Conservation (phyloP, 495 filamentous ascomycete genomes). For the Neurospora tetrasperma region DNA sequence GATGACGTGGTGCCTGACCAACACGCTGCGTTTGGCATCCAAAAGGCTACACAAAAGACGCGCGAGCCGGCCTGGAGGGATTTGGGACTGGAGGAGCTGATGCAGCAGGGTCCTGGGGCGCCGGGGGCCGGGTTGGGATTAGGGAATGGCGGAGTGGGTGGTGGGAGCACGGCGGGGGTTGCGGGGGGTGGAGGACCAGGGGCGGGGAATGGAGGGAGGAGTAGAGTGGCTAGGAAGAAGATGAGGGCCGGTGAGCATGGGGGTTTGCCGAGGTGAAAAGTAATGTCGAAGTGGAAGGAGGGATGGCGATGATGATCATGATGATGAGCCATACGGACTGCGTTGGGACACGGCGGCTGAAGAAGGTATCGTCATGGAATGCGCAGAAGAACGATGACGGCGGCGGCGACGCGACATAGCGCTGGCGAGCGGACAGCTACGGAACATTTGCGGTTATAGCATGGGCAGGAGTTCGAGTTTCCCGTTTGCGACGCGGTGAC, state of each 20-base stretch:
- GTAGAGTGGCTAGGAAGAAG: slow-evolving; percentile 1
- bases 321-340: too few relatives aligned
- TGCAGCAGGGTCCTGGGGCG: slow-evolving; percentile 43
- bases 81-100: slow-evolving; percentile 63
- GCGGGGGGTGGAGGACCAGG: neutral
- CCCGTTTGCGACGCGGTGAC: neutral
- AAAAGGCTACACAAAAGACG: slow-evolving; percentile 64
- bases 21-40: slow-evolving; percentile 93
- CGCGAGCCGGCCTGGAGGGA: slow-evolving; percentile 79
- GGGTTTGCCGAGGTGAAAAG: slow-evolving; percentile 36
- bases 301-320: neutral
- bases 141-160: neutral
- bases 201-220: slow-evolving; percentile 7
- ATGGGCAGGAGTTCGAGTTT: neutral
- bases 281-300: neutral
- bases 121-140: slow-evolving; percentile 5
- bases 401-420: neutral
- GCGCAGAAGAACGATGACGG: too few relatives aligned
- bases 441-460: neutral
- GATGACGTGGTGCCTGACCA: slow-evolving; percentile 96
- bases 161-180: slow-evolving; percentile 12
- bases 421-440: neutral
- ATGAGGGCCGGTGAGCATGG: slow-evolving; percentile 14
- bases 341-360: too few relatives aligned
- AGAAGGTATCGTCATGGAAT: too few relatives aligned